Evolutionary conservation across 176 grass and related monocot genomes (phyloP), one percentile per base, ranked within the genome.

Genomic region (Rhynchospora tenuis): DNA sequence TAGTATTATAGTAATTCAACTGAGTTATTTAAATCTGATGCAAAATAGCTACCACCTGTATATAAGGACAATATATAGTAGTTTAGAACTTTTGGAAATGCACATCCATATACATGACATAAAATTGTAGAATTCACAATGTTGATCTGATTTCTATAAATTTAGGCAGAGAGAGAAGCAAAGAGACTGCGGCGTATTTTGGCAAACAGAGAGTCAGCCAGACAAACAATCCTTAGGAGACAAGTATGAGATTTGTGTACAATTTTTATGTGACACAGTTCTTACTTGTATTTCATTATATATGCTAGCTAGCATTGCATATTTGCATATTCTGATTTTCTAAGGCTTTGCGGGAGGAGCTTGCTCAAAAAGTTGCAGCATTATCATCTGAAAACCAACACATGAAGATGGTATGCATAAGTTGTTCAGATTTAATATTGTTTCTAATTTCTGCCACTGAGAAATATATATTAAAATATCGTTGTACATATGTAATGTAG

Each of bases 161-260:
- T 38, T 13, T 47, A 94, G 94, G 87, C 85, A 7, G 92, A 97
- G 88, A 97, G 88, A 85, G 94, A 92, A 85, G 90, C 92, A 16
- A 97, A 91, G 84, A 88, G 90, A 63, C 75, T 89, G 71, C 90
- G 92, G 3, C 91, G 92, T 57, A 85, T 97, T 55, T 85, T 97
- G 44, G 92, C 92, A 1, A 97, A 97, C 83, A 89, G 94, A 84
- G 92, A 94, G 72, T 97, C 94, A 7, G 94, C 94, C 5, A 91
- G 90, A 55, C 94, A 97, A 48, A 94, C 94, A 79, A 97, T 97
- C 54, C 88, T 90, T 58, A 87, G 90, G 64, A 85, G 94, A 67
- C 94, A 94, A 81, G 93, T 91, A 78, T 42, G 24, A 6, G 20
- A 81, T 44, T 20, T 6, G 7, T 16, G 26, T 13, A 64, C n/a